Conservation (phyloP, 805 yeast species). For the Candida sanyiensis region DNA sequence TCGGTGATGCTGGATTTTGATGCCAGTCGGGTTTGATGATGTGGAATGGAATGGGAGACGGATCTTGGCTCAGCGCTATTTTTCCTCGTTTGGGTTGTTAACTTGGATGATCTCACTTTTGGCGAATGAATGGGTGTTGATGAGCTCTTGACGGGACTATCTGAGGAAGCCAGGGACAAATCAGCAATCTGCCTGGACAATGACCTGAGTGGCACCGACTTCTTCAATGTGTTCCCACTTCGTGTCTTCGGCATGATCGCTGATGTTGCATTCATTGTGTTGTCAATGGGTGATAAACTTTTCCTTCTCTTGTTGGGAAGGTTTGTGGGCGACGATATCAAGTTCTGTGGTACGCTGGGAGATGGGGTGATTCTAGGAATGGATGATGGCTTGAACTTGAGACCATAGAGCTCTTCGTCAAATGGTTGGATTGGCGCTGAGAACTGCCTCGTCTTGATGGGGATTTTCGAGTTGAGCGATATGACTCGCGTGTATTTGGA, state of each 20-base stretch:
- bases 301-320: constrained; percentile 4
- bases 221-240: neutral
- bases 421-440: constrained; percentile 18
- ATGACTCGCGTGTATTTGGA: constrained; percentile 11
- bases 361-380: constrained; percentile 23
- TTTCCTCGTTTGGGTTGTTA: neutral
- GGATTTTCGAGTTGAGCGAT: constrained; percentile 16
- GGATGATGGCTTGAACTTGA: constrained; percentile 12
- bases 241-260: neutral
- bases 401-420: constrained; percentile 15
- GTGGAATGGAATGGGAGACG: neutral
- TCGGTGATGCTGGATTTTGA: too few species aligned
- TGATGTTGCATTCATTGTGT: neutral
- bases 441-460: constrained; percentile 18
- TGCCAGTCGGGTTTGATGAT: too few species aligned
- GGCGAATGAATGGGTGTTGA: constrained; percentile 7
- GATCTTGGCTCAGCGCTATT: neutral
- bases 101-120: constrained; percentile 2
- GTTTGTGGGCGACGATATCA: neutral
- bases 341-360: constrained; percentile 9
- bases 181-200: constrained; percentile 13
- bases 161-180: constrained; percentile 13
- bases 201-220: constrained; percentile 16
- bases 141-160: constrained; percentile 1
- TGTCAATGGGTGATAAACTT: constrained; percentile 12